Conservation (phyloP, 495 filamentous ascomycete species). For the Evernia prunastri region DNA sequence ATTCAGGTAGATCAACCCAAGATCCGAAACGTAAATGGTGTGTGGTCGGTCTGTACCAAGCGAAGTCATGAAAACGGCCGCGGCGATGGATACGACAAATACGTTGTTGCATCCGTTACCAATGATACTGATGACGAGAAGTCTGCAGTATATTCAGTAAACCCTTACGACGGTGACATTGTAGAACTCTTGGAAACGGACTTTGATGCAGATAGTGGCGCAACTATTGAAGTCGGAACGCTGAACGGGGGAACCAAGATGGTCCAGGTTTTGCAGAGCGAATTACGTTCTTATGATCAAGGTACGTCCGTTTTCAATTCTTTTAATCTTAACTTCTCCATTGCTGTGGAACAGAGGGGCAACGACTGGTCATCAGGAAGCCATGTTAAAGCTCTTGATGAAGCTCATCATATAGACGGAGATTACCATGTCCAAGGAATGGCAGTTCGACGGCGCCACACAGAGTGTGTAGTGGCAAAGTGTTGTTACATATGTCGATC, state of each 20-base stretch:
- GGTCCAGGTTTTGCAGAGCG: slow-evolving; percentile 75
- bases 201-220: slow-evolving; percentile 80
- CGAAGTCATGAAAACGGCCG: slow-evolving; percentile 33
- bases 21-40: slow-evolving; percentile 49
- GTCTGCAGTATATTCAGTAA: slow-evolving; percentile 50
- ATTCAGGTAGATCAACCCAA: slow-evolving; percentile 45
- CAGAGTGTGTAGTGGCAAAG: background rate
- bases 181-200: slow-evolving; percentile 65
- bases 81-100: slow-evolving; percentile 53
- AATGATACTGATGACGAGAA: slow-evolving; percentile 49
- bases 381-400: background rate
- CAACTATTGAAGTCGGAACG: slow-evolving; percentile 73
- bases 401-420: background rate
- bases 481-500: background rate
- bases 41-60: slow-evolving; percentile 59
- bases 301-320: slow-evolving; percentile 47
- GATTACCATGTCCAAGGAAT: background rate
- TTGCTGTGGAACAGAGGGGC: background rate
- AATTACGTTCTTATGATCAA: slow-evolving; percentile 81
- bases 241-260: slow-evolving; percentile 68
- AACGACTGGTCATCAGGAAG: background rate
- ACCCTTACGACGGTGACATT: slow-evolving; percentile 53
- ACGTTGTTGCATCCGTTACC: slow-evolving; percentile 61
- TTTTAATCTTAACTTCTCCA: background rate
- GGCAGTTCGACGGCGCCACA: background rate